phyloP scores from a whole-genome alignment of 306 rosid genomes.

The Cercis canadensis region DNA sequence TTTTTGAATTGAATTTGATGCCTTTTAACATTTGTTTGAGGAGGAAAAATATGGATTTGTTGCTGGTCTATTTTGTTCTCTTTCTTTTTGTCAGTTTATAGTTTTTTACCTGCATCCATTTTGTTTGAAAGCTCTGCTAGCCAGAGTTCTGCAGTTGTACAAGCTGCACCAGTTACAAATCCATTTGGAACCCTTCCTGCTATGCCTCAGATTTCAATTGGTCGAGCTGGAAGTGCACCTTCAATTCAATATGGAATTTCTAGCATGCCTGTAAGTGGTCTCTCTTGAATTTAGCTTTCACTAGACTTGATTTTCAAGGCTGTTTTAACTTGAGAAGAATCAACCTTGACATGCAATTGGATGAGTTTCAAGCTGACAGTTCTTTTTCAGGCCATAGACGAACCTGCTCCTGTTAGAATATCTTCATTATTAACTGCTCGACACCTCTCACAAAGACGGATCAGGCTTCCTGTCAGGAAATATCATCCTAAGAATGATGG shows the following conservation, averaged over 20 bases:
- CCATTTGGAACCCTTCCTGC: slow-evolving; percentile 99
- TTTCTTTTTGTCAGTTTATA: not conserved
- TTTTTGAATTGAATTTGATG: slow-evolving; percentile 4
- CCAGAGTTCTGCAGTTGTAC: slow-evolving; percentile 60
- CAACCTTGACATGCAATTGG: too few relatives aligned
- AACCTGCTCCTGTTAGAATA: slow-evolving; percentile 78
- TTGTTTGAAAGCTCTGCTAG: slow-evolving; percentile 59
- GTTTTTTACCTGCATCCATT: slow-evolving; percentile 9
- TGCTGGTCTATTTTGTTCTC: not conserved
- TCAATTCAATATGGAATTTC: slow-evolving; percentile 99
- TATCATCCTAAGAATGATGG: slow-evolving; percentile 81
- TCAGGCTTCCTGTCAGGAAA: slow-evolving; percentile 80
- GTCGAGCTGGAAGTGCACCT: slow-evolving; percentile 80
- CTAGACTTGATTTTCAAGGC: slow-evolving; percentile 4
- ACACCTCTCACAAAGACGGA: slow-evolving; percentile 88
- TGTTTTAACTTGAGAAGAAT: slow-evolving; percentile 17
- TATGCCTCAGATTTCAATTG: slow-evolving; percentile 94
- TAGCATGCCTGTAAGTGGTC: slow-evolving; percentile 83
- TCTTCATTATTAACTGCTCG: slow-evolving; percentile 88
- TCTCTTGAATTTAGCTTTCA: slow-evolving; percentile 33
- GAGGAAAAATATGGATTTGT: not conserved
- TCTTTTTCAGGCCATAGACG: slow-evolving; percentile 69
- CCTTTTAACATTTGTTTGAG: slow-evolving; percentile 10
- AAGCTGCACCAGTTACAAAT: slow-evolving; percentile 66
- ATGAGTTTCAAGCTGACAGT: not conserved